Conservation (phyloP, 2,329 filamentous ascomycete genomes). For the Stromatinia cepivora region DNA sequence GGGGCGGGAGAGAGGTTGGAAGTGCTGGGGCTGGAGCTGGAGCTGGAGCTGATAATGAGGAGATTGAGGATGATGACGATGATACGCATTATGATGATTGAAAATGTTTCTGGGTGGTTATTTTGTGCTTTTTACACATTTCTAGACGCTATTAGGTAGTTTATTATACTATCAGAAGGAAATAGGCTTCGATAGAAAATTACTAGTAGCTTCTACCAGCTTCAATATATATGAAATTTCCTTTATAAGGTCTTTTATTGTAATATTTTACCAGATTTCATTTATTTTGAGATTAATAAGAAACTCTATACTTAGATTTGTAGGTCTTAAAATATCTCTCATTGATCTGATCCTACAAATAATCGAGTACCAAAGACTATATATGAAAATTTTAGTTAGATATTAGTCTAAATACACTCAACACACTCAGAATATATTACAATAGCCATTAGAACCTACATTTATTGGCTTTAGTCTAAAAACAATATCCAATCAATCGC, state of each 20-base stretch:
- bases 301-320: too few species aligned
- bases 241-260: neutral
- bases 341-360: too few species aligned
- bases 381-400: too few species aligned
- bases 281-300: neutral
- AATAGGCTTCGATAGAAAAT: neutral
- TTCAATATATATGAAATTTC: neutral
- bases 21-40: accelerated
- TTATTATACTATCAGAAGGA: neutral
- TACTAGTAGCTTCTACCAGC: too few species aligned
- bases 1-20: neutral
- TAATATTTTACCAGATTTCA: neutral
- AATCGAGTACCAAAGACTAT: too few species aligned
- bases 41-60: too few species aligned
- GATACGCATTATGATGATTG: neutral
- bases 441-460: too few species aligned
- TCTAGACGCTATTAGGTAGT: neutral
- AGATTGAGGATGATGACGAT: neutral
- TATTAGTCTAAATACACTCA: too few species aligned
- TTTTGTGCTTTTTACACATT: neutral
- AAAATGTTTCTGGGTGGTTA: neutral
- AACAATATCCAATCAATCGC: too few species aligned
- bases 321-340: too few species aligned
- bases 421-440: too few species aligned
- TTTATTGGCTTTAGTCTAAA: too few species aligned